Percentiles rank a stretch among this genome's conserved stretches.
These are phyloP conservation scores for Fusarium pseudograminearum DNA, from an alignment of 2,329 filamentous ascomycete species.

Conservation along the genomic window DNA sequence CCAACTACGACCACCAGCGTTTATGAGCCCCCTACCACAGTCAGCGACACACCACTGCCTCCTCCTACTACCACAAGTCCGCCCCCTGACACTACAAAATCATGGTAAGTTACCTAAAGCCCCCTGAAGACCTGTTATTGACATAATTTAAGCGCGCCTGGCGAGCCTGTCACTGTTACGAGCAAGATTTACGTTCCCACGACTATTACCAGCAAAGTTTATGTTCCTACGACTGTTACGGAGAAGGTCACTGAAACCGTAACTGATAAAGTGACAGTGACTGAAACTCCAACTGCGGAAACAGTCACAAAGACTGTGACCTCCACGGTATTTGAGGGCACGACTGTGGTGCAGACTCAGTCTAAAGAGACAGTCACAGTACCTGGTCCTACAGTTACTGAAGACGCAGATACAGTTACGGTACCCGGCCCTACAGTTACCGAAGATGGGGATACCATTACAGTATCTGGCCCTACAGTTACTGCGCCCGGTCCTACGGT, in stretches of 20 bases:
- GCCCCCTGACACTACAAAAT: constrained; percentile 9
- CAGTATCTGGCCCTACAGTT: not conserved
- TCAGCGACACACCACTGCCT: not conserved
- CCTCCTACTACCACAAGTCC: constrained; percentile 9
- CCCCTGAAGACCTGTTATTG: not conserved
- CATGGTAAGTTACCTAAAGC: constrained; percentile 12
- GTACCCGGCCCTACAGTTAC: constrained; percentile 3
- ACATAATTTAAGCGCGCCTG: constrained; percentile 13
- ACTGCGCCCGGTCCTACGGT: constrained; percentile 10
- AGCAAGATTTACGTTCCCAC: constrained; percentile 3
- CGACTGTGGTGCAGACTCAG: constrained; percentile 19
- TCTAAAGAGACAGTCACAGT: constrained; percentile 12
- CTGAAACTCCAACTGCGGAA: constrained; percentile 3
- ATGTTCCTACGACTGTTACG: not conserved
- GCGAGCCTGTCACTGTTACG: not conserved
- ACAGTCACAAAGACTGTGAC: not conserved
- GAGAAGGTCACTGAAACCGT: constrained; percentile 13
- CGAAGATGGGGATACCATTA: constrained; percentile 14
- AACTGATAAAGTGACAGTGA: constrained; percentile 4
- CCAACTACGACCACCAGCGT: not conserved
- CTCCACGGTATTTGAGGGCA: constrained; percentile 4
- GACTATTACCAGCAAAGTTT: constrained; percentile 3
- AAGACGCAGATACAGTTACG: not conserved
- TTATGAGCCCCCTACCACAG: constrained; percentile 5
- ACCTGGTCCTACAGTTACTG: not conserved